These are phyloP conservation scores for Saccharomycopsis olivae DNA, from an alignment of 805 yeast genomes.

Conservation along the genomic window DNA sequence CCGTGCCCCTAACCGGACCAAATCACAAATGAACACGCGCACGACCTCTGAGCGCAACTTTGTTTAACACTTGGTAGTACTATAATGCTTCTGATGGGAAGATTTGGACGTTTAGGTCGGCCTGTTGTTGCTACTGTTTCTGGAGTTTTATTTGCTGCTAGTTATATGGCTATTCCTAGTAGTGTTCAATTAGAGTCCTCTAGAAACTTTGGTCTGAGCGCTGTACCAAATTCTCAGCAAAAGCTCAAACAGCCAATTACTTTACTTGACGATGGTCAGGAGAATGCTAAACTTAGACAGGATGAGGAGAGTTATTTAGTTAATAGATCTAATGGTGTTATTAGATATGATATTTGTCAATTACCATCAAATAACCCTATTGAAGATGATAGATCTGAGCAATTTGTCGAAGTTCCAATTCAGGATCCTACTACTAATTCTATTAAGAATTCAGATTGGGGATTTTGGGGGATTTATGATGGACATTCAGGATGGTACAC, in stretches of 20 bases:
- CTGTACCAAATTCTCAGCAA: conserved; percentile 17
- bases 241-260: conserved; percentile 43
- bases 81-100: too few species aligned
- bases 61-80: too few species aligned
- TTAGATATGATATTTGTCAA: conserved; percentile 83
- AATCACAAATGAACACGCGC: too few species aligned
- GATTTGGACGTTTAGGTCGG: too few species aligned
- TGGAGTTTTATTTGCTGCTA: conserved; percentile 22
- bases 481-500: conserved; percentile 98
- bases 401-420: conserved; percentile 64
- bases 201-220: too few species aligned
- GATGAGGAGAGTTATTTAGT: conserved; percentile 73
- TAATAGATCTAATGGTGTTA: conserved; percentile 77
- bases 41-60: too few species aligned
- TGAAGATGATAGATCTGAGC: conserved; percentile 88
- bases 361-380: conserved; percentile 86
- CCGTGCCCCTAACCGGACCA: too few species aligned
- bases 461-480: conserved; percentile 92
- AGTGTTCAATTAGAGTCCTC: too few species aligned
- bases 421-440: conserved; percentile 44
- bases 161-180: conserved; percentile 22
- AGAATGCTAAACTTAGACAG: conserved; percentile 54
- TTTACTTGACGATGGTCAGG: conserved; percentile 57
- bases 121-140: too few species aligned
- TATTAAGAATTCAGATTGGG: conserved; percentile 56